Conservation (phyloP, 148 eudicot species). For the Arbutus unedo region DNA sequence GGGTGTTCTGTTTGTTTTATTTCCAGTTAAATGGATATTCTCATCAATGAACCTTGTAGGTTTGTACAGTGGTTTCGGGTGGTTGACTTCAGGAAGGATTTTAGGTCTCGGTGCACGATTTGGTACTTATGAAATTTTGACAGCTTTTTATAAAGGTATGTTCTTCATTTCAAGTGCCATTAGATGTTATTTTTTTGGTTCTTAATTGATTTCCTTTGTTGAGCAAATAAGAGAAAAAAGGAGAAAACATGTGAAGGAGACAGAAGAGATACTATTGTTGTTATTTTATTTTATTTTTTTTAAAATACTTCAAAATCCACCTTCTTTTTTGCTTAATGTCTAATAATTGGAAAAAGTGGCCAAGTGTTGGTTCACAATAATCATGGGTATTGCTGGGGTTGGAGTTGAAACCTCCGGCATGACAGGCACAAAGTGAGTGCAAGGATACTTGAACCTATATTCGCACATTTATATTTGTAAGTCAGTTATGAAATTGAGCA, state of each 20-base stretch:
- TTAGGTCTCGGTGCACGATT: constrained; percentile 76
- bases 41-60: constrained; percentile 30
- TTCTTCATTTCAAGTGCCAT: not conserved
- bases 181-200: not conserved
- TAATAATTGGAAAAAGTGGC: not conserved
- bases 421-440: not conserved
- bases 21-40: not conserved
- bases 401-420: not conserved
- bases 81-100: constrained; percentile 67
- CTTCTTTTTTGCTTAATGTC: not conserved
- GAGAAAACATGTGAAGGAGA: not conserved
- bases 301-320: not conserved
- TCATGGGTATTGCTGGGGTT: not conserved
- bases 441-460: not conserved
- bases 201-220: not conserved
- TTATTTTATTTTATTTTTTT: not conserved
- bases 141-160: constrained; percentile 20
- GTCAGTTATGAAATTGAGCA: not conserved
- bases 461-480: not conserved
- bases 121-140: constrained; percentile 73
- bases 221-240: not conserved
- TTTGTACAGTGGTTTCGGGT: constrained; percentile 65
- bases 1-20: not conserved
- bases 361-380: not conserved
- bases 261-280: not conserved